Evolutionary conservation across 371 early-diverging fungal species (phyloP), one percentile per base, ranked within the genome.

Genomic region (Rhizopus delemar): DNA sequence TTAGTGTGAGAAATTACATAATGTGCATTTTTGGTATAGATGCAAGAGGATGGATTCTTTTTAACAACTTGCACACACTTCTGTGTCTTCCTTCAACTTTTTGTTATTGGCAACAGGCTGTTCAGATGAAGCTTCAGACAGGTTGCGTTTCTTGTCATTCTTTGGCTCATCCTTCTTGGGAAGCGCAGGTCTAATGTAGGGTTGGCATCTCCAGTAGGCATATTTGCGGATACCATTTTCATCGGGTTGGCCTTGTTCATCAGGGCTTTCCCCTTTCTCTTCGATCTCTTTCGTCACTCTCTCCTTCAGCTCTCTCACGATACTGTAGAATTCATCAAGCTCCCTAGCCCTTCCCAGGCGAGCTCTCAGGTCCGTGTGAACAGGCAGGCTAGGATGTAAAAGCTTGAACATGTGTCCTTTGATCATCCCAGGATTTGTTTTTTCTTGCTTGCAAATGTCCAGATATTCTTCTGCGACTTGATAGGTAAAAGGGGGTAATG

Each of bases 371-470:
- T 95, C 96, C 5, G 86, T 86, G 68, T 94, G 89, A n/a, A 84
- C 71, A 5, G 82, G 80, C 52, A 95, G 74, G 58, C 86, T 87
- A n/a, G 92, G 86, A 34, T 86, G 82, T 69, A 94, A 89, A n/a
- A 98, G 77, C 68, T 96, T 97, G 77, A 98, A 98, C 65, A 98
- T 63, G 69, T 98, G 98, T 2, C 86, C 93, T 32, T 93, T 88
- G 51, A 92, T 89, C 58, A 77, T 81, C 28, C 84, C 71, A 12
- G 81, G 54, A 29, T 80, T 83, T 2, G 92, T 87, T 34, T 84
- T 54, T 11, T 60, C 53, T 48, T 81, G 59, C 6, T 71, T 77
- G 57, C 88, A 91, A 46, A 97, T 94, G 3, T 86, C 83, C 53
- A 97, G 56, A 63, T 95, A 97, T 77, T 96, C 95, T 46, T 87